Conservation (phyloP, 441 rosid species). For the Metrosideros polymorpha region DNA sequence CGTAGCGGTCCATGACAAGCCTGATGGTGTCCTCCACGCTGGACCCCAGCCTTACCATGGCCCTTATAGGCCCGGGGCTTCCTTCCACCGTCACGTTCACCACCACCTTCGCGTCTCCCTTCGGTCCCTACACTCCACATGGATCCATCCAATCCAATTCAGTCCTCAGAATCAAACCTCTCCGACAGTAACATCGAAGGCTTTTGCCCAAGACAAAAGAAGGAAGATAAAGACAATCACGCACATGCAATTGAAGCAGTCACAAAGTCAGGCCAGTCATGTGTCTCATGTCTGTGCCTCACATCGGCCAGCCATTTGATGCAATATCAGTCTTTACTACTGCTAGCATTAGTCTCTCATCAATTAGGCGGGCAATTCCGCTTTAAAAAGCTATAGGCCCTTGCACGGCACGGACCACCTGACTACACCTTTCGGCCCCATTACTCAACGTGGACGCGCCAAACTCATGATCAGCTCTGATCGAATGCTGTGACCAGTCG, state of each 20-base stretch:
- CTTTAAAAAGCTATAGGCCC: not conserved
- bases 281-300: no score
- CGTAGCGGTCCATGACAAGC: not conserved
- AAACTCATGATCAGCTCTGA: not conserved
- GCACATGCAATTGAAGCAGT: not conserved
- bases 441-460: not conserved
- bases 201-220: not conserved
- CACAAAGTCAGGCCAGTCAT: not conserved
- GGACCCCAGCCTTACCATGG: not conserved
- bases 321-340: not conserved
- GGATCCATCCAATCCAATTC: not conserved
- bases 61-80: not conserved
- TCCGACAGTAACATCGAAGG: not conserved
- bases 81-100: conserved; percentile 6
- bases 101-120: not conserved
- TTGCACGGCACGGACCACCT: not conserved
- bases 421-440: not conserved
- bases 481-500: not conserved
- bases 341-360: not conserved
- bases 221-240: not conserved
- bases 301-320: no score
- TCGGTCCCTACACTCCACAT: not conserved
- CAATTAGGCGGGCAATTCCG: not conserved
- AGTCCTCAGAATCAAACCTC: not conserved
- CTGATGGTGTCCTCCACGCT: not conserved